Evolutionary conservation across 2,329 filamentous ascomycete species (phyloP), one percentile per base, ranked within the genome.

Genomic region (Microthyrium microscopicum): DNA sequence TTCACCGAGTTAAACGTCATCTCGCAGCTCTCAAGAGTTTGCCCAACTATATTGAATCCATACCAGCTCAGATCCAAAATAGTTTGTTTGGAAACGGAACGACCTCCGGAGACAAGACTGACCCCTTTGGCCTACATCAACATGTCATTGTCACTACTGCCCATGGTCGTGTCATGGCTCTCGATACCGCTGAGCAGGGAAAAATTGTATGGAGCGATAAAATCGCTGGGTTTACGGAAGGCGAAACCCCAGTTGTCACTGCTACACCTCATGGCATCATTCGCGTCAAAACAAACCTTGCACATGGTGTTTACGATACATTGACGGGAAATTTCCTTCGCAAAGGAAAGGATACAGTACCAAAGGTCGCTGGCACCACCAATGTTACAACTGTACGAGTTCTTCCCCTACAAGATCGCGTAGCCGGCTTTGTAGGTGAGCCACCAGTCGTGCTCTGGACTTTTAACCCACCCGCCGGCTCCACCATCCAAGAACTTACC

Each of bases 71-170:
- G 17, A 56, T 94, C 11, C 46, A 84, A 3, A 68, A 68, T 29
- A 58, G 51, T 22, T 47, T 63, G 17, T 40, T 56, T 16, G 57
- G 57, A 39, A 76, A 82, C 12, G 70, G 67, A 6, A 57, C 63
- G 12, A 47, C 55, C 1, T 54, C 60, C 19, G 61, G 62, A 5
- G 58, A 77, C n/a, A 57, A 61, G 13, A 66, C 73, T 12, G 79
- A 89, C 46, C 71, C 66, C 25, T 95, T 95, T 52, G 87, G 87
- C 4, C 87, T 94, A 55, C 77, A 81, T 52, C 92, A 93, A 55
- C 60, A 87, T 20, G 69, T 85, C 5, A 63, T 94, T 37, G 61
- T 93, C 32, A 84, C 77, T 5, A 93, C 85, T 2, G 66, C 71
- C 35, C 75, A 73, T 36, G 85, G 85, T 11, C 75, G 79, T 42